These are phyloP conservation scores for Thielaviopsis ethacetica DNA, from an alignment of 2,329 filamentous ascomycete species.

Conservation along the genomic window DNA sequence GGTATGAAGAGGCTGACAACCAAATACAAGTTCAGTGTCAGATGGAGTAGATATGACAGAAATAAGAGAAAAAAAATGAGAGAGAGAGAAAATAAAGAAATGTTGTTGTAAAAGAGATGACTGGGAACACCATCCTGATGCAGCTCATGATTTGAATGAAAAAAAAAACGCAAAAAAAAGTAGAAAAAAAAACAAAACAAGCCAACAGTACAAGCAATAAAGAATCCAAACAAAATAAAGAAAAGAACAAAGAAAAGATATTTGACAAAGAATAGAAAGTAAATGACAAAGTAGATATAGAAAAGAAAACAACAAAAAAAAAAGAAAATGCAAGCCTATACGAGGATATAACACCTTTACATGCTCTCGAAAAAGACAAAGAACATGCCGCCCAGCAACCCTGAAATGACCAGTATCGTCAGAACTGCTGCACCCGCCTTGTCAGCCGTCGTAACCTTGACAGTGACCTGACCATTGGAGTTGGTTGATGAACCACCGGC, in stretches of 20 bases:
- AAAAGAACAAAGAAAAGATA: constrained; percentile 4
- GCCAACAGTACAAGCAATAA: background rate
- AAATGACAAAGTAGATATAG: background rate
- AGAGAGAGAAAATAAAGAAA: background rate
- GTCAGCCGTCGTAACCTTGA: constrained; percentile 32
- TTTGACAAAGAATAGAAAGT: constrained; percentile 1
- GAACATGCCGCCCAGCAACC: constrained; percentile 31
- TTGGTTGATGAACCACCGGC: constrained; percentile 21
- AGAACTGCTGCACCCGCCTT: constrained; percentile 39
- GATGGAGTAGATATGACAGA: background rate
- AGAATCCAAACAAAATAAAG: background rate
- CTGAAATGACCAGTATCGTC: constrained; percentile 32
- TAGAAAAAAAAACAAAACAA: background rate
- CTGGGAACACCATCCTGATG: constrained; percentile 6
- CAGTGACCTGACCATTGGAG: constrained; percentile 19
- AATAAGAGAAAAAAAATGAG: background rate
- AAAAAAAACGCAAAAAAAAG: background rate
- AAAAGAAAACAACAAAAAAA: constrained; percentile 10
- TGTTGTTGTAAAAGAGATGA: constrained; percentile 3
- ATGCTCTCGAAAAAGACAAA: constrained; percentile 22
- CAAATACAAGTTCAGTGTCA: background rate
- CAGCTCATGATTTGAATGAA: constrained; percentile 1
- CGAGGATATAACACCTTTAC: constrained; percentile 6
- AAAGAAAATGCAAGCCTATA: constrained; percentile 6
- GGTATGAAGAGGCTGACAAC: no score